These are phyloP conservation scores for Pelargonium nanum DNA, from an alignment of 345 rosid species.

Conservation along the genomic window DNA sequence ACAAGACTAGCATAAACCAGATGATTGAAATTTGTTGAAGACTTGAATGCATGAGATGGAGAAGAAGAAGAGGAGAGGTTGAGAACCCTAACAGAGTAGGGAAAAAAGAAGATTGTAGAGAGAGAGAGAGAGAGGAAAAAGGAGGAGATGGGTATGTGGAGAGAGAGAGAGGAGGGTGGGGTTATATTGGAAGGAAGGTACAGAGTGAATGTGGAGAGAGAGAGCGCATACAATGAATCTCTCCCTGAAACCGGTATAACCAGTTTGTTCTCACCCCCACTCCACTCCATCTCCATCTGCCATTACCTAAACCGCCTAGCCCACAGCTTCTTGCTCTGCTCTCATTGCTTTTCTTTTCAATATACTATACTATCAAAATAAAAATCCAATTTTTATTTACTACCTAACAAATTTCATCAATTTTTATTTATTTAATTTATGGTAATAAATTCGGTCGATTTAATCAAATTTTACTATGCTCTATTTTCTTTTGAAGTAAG, in stretches of 20 bases:
- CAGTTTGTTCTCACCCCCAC: not conserved
- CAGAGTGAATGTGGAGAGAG: not conserved
- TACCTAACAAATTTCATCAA: too few species aligned
- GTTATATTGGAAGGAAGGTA: not conserved
- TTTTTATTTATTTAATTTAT: too few species aligned
- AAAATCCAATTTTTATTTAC: too few species aligned
- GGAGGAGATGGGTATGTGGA: not conserved
- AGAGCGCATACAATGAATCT: not conserved
- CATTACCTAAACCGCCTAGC: too few species aligned
- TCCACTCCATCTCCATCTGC: not conserved
- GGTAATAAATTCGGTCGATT: too few species aligned
- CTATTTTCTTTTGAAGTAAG: too few species aligned
- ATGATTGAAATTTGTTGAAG: not conserved
- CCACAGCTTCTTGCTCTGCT: too few species aligned
- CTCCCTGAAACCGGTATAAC: not conserved
- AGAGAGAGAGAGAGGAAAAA: not conserved
- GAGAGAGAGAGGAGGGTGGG: not conserved
- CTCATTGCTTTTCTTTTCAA: too few species aligned
- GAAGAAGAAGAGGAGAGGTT: not conserved
- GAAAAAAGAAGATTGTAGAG: not conserved
- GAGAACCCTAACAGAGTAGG: not conserved
- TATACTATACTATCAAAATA: too few species aligned
- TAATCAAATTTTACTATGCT: too few species aligned
- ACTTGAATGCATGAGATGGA: not conserved
- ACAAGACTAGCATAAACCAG: not conserved